These are phyloP conservation scores for Yamadazyma sp. DNA, from an alignment of 1,139 yeast species.

Conservation along the genomic window DNA sequence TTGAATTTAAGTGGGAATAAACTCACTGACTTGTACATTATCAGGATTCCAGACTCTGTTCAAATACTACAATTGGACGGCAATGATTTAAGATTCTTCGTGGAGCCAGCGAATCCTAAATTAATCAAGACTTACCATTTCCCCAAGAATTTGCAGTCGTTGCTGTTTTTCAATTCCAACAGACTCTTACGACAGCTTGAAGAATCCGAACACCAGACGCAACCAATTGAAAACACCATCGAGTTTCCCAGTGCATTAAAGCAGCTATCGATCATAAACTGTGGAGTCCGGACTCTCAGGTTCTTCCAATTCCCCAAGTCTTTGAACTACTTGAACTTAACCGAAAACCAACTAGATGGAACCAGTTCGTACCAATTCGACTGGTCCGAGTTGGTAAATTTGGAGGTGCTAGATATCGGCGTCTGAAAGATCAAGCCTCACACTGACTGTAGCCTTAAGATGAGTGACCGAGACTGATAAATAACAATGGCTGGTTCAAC, in stretches of 20 bases:
- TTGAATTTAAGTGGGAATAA: constrained; percentile 15
- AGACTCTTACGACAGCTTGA: constrained; percentile 4
- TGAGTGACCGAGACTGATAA: too few species aligned
- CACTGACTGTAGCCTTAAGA: too few species aligned
- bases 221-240: constrained; percentile 6
- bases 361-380: constrained; percentile 17
- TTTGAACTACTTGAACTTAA: constrained; percentile 22
- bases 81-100: constrained; percentile 7
- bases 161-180: constrained; percentile 17
- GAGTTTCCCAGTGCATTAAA: constrained; percentile 22
- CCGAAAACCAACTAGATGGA: constrained; percentile 22
- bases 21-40: constrained; percentile 9
- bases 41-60: constrained; percentile 12
- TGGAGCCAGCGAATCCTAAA: constrained; percentile 1
- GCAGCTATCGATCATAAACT: constrained; percentile 15
- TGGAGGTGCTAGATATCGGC: constrained; percentile 12
- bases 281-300: constrained; percentile 20
- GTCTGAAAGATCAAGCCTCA: too few species aligned
- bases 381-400: constrained; percentile 26
- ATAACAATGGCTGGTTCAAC: too few species aligned
- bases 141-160: constrained; percentile 24
- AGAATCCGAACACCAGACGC: not conserved
- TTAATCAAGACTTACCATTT: constrained; percentile 15
- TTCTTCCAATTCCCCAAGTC: constrained; percentile 27
- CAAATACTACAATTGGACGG: constrained; percentile 7